phyloP scores from a whole-genome alignment of 208 protist genomes.

The Crithidia mellificae region DNA sequence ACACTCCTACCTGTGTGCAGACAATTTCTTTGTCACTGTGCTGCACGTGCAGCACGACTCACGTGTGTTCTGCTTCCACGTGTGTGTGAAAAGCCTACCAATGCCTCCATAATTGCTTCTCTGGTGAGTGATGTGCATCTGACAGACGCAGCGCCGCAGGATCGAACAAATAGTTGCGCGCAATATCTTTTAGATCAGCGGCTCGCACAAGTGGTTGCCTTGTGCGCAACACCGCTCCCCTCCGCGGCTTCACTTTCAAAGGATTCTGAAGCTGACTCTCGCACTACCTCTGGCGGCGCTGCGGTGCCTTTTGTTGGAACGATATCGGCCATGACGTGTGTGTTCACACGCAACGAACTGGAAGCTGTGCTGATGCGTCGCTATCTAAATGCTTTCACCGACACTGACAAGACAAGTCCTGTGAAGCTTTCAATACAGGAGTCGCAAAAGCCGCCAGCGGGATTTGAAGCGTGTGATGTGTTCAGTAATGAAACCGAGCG shows the following conservation, averaged over 20 bases:
- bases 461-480: background rate
- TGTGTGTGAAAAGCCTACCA: background rate
- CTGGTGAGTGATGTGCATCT: too few relatives aligned
- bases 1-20: background rate
- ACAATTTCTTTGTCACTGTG: background rate
- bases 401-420: background rate
- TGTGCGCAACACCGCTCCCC: background rate
- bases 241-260: background rate
- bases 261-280: background rate
- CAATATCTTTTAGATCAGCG: background rate
- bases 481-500: too few relatives aligned
- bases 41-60: background rate
- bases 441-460: slow-evolving; percentile 7
- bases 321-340: slow-evolving; percentile 7
- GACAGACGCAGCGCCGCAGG: background rate
- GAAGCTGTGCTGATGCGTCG: slow-evolving; percentile 8
- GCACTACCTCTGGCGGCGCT: background rate
- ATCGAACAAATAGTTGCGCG: background rate
- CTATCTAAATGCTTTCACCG: slow-evolving; percentile 13
- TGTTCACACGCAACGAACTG: background rate
- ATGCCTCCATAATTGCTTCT: too few relatives aligned
- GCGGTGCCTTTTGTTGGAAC: background rate
- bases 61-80: background rate
- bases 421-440: slow-evolving; percentile 5
- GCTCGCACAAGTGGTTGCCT: background rate